Percentiles rank a stretch among this genome's conserved stretches.
phyloP scores from a whole-genome alignment of 345 rosid genomes.

The Lenwebbia sp. region DNA sequence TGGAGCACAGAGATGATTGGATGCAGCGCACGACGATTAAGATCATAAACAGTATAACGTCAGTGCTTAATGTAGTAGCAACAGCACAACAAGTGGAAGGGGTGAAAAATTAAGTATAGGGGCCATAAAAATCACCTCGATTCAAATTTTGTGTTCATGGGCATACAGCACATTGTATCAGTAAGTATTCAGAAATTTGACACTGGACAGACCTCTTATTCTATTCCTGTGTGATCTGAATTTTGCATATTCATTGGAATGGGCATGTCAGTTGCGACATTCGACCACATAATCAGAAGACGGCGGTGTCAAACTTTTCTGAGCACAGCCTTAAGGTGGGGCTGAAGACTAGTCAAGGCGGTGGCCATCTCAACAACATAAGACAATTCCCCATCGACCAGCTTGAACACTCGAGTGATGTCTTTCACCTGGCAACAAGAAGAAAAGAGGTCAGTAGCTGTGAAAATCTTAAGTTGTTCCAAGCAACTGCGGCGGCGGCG shows the following conservation, averaged over 20 bases:
- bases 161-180: neutral
- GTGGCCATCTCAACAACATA: constrained; percentile 53
- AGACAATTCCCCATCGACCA: constrained; percentile 35
- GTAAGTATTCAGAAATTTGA: neutral
- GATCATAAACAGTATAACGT: neutral
- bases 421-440: constrained; percentile 33
- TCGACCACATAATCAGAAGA: neutral
- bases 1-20: neutral
- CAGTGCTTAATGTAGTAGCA: too few species aligned
- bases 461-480: neutral
- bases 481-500: neutral
- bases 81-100: neutral
- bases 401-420: constrained; percentile 31
- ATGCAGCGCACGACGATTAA: neutral
- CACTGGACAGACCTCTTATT: neutral
- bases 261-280: neutral
- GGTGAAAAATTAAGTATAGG: neutral
- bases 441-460: neutral
- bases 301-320: constrained; percentile 17
- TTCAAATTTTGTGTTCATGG: neutral
- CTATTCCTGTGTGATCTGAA: neutral
- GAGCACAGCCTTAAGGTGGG: constrained; percentile 39
- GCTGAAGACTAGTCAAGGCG: constrained; percentile 14
- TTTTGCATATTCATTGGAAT: neutral
- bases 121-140: neutral